phyloP scores from a whole-genome alignment of 139 green algal genomes.

The Picochlorum sp. region DNA sequence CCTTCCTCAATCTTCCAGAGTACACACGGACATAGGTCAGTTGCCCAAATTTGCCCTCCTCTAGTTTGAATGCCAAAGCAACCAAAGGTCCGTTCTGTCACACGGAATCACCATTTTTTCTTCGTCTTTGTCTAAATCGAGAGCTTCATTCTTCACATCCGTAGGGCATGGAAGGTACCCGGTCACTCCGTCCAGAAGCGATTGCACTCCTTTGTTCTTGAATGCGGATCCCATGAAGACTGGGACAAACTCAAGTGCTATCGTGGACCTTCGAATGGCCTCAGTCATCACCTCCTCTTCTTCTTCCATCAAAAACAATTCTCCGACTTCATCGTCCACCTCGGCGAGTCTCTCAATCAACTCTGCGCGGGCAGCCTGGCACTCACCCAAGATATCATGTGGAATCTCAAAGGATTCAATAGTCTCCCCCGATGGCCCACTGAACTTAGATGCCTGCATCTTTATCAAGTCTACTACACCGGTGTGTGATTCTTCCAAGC shows the following conservation, averaged over 20 bases:
- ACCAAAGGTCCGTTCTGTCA: conserved; percentile 46
- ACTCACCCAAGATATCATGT: conserved; percentile 33
- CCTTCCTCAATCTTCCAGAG: conserved; percentile 71
- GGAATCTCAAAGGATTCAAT: conserved; percentile 60
- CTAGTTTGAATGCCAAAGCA: conserved; percentile 95
- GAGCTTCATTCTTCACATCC: conserved; percentile 54
- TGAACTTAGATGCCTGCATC: conserved; percentile 51
- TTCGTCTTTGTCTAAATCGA: conserved; percentile 67
- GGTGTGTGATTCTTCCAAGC: conserved; percentile 76
- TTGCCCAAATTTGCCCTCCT: conserved; percentile 96
- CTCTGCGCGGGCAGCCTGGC: conserved; percentile 42
- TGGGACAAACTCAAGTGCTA: conserved; percentile 73
- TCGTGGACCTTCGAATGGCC: conserved; percentile 52
- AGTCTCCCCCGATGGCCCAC: conserved; percentile 52
- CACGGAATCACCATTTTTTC: conserved; percentile 47
- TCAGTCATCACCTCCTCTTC: conserved; percentile 52
- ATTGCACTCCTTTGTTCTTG: conserved; percentile 62
- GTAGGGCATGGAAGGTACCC: conserved; percentile 85
- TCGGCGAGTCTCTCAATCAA: conserved; percentile 68
- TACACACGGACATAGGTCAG: conserved; percentile 97
- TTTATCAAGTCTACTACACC: conserved; percentile 89
- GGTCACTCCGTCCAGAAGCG: conserved; percentile 79
- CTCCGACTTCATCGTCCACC: conserved; percentile 85
- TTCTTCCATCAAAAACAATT: conserved; percentile 85
- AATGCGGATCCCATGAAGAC: conserved; percentile 90